Conservation (phyloP, 2,329 filamentous ascomycete species). For the Leptosphaerulina australis region DNA sequence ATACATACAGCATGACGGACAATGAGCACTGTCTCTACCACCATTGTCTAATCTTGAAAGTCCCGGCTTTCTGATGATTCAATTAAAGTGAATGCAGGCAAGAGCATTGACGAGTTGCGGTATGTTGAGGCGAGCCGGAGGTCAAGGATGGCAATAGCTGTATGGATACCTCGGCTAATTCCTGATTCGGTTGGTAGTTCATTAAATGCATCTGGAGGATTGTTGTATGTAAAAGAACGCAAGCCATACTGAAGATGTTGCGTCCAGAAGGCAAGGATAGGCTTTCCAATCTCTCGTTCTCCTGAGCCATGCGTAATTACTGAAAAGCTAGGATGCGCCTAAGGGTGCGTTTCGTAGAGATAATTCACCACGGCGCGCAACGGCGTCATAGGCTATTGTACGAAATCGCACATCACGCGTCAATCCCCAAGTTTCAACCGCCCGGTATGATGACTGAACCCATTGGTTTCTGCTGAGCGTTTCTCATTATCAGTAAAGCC, state of each 20-base stretch:
- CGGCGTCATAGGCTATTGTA: background rate
- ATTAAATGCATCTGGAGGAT: background rate
- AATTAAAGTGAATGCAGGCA: background rate
- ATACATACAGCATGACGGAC: constrained; percentile 58
- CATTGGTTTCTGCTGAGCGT: constrained; percentile 11
- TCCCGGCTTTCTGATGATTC: constrained; percentile 1
- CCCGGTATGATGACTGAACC: constrained; percentile 3
- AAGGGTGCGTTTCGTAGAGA: background rate
- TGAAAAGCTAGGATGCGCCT: background rate
- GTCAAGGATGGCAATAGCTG: background rate
- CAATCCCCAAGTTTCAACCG: background rate
- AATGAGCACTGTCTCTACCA: constrained; percentile 58
- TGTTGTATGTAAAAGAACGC: background rate
- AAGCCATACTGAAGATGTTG: background rate
- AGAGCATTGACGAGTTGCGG: constrained; percentile 4
- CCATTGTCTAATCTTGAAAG: constrained; percentile 30
- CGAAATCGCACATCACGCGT: constrained; percentile 2
- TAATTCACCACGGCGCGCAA: background rate
- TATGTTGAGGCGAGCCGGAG: constrained; percentile 3
- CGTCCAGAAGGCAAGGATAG: background rate
- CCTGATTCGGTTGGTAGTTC: background rate
- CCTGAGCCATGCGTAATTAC: background rate
- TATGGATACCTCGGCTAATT: constrained; percentile 14
- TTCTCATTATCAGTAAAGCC: constrained; percentile 6
- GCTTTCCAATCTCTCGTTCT: background rate